Conservation (phyloP, 257 asterid species). For the Fraxinus excelsior region DNA sequence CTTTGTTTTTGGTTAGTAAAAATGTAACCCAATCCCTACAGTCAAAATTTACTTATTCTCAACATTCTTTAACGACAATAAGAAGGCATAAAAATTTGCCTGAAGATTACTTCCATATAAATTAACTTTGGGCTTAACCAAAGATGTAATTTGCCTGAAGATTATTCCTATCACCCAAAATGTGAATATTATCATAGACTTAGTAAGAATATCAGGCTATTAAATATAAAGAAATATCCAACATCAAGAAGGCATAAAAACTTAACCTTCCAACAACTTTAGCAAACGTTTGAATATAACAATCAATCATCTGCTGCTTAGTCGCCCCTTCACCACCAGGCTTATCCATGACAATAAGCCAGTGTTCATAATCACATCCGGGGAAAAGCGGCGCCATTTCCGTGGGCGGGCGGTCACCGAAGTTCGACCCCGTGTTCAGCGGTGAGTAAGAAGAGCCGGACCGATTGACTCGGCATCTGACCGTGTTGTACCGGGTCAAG, state of each 20-base stretch:
- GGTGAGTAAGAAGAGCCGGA: conserved; percentile 83
- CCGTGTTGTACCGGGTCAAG: conserved; percentile 32
- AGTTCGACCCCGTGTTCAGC: conserved; percentile 70
- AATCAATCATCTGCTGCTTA: conserved; percentile 90
- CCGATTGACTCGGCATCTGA: conserved; percentile 71
- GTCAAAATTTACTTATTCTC: too few relatives aligned
- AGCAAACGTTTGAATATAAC: conserved; percentile 84
- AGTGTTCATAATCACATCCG: conserved; percentile 93
- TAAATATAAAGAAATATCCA: not conserved
- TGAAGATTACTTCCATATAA: too few relatives aligned
- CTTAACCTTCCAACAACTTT: conserved; percentile 77
- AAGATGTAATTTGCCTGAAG: not conserved
- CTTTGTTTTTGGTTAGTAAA: too few relatives aligned
- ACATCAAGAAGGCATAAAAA: not conserved
- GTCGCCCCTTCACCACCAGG: conserved; percentile 97
- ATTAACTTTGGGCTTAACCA: not conserved
- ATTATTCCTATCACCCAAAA: not conserved
- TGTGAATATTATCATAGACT: not conserved
- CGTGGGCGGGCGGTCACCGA: conserved; percentile 91
- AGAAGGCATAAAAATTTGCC: too few relatives aligned
- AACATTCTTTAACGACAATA: too few relatives aligned
- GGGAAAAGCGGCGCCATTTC: conserved; percentile 98
- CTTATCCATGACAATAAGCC: conserved; percentile 97
- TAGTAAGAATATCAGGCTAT: not conserved
- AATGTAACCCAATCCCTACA: too few relatives aligned